phyloP scores from a whole-genome alignment of 805 yeast genomes.

The Hanseniaspora mollemarum region DNA sequence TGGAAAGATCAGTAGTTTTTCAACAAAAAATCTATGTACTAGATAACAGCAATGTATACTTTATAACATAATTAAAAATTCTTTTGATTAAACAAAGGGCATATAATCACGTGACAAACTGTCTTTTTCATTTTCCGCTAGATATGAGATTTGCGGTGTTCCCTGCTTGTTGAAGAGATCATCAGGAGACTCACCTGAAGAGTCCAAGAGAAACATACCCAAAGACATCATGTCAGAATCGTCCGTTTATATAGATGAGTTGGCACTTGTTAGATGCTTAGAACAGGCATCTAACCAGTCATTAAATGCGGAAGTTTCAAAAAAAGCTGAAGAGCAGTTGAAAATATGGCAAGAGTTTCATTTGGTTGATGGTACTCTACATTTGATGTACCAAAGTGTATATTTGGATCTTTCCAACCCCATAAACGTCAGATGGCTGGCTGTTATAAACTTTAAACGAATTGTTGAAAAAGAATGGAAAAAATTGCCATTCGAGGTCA shows the following conservation, averaged over 20 bases:
- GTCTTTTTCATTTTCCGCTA: too few relatives aligned
- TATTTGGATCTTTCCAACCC: slow-evolving; percentile 51
- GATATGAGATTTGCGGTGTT: too few relatives aligned
- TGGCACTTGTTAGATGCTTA: slow-evolving; percentile 31
- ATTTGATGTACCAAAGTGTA: slow-evolving; percentile 44
- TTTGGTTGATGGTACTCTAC: slow-evolving; percentile 61
- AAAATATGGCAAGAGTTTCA: slow-evolving; percentile 15
- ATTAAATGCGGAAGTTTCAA: slow-evolving; percentile 24
- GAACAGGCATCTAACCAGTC: slow-evolving; percentile 44
- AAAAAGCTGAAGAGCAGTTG: slow-evolving; percentile 51
- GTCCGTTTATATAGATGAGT: slow-evolving; percentile 21
- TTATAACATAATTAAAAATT: background rate
- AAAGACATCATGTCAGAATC: background rate
- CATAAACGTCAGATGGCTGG: slow-evolving; percentile 69
- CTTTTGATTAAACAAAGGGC: background rate
- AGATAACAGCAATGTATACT: too few relatives aligned
- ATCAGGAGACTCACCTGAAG: too few relatives aligned
- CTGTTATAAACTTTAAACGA: slow-evolving; percentile 78
- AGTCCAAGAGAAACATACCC: too few relatives aligned
- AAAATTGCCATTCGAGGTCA: slow-evolving; percentile 55
- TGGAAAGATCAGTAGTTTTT: too few relatives aligned
- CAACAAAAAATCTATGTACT: too few relatives aligned
- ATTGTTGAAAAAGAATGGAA: slow-evolving; percentile 78
- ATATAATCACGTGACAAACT: background rate
- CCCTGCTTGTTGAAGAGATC: too few relatives aligned